Conservation (phyloP, 1,284 basidiomycete genomes). For the Tilletia walkeri region DNA sequence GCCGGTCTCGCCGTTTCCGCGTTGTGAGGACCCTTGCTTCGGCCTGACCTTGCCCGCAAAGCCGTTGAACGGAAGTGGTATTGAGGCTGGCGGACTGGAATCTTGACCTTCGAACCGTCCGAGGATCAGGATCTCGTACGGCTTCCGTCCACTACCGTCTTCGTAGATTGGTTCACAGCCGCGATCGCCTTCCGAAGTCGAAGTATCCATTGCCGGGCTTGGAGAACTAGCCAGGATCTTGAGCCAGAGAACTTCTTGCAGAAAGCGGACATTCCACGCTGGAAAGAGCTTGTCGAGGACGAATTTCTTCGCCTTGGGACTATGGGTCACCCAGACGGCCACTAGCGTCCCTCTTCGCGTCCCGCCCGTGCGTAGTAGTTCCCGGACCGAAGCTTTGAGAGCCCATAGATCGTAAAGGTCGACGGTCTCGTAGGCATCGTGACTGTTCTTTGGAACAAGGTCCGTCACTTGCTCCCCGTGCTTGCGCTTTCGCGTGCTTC, state of each 20-base stretch:
- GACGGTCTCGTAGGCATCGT: conserved; percentile 20
- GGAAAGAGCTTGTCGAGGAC: conserved; percentile 25
- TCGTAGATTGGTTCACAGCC: conserved; percentile 13
- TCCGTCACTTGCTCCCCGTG: not conserved
- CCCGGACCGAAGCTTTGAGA: conserved; percentile 21
- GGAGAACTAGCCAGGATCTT: conserved; percentile 22
- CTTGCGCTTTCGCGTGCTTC: not conserved
- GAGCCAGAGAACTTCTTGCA: conserved; percentile 25
- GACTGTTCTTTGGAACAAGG: not conserved
- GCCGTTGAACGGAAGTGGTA: not conserved
- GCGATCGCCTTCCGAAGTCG: conserved; percentile 2
- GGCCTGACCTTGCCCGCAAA: conserved; percentile 12
- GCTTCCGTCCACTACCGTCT: conserved; percentile 17
- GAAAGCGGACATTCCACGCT: conserved; percentile 15
- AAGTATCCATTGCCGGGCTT: not conserved
- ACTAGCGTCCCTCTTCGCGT: conserved; percentile 18
- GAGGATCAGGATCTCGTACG: conserved; percentile 28
- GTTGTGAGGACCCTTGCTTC: not conserved
- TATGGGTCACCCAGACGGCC: conserved; percentile 29
- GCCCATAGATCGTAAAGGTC: conserved; percentile 31
- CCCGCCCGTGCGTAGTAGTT: conserved; percentile 18
- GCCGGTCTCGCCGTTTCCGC: not conserved
- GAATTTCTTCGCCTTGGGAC: conserved; percentile 27
- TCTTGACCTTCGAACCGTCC: not conserved
- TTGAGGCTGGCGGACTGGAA: not conserved